Base-by-base conservation (phyloP, 257 asterid species). In the Solanum pimpinellifolium region DNA sequence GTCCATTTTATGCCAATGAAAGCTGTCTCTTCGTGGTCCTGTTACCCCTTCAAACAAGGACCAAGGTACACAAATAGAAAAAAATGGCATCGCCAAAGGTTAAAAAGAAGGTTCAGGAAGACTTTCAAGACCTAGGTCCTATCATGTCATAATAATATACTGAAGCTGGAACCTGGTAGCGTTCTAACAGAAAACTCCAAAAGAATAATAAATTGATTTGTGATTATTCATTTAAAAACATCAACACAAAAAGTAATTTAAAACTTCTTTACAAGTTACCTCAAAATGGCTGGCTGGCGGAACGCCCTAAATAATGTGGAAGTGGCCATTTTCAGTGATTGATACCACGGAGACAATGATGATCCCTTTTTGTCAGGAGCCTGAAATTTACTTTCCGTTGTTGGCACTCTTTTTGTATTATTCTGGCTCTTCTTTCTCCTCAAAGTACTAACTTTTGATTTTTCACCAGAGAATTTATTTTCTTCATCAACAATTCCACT, bases 221-320 rank as follows among this genome's bases (percentile, higher is more conserved):
- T 69, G 46, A 87, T 21, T 85, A 73, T 66, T 49, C 27, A 13
- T 81, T 82, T 86, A 86, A 72, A n/a, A 85, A 37, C 59, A 87
- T 80, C 49, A 75, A 85, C 31, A 86, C 68, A 60, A 60, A 87
- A 84, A n/a, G 13, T 83, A 85, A 87, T 18, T 39, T 56, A 33
- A 73, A 86, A 62, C 41, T 46, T 27, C 56, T 47, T 21, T 44
- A 86, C 86, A 78, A 88, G 62, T 92, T 93, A 96, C 99, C 99
- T 93, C 89, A 93, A 88, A 87, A 96, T 96, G 83, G 93, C 89
- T 89, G 98, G 99, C 93, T 92, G 98, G 87, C 92, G 90, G 91
- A 96, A 95, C 86, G 99, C 97, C 89, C 85, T 84, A 81, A 96
- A 92, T 90, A 95, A 87, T 62, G 98, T 86, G 88, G 90, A 90